phyloP scores from a whole-genome alignment of 2,329 filamentous ascomycete genomes.

The Botrytis aclada region DNA sequence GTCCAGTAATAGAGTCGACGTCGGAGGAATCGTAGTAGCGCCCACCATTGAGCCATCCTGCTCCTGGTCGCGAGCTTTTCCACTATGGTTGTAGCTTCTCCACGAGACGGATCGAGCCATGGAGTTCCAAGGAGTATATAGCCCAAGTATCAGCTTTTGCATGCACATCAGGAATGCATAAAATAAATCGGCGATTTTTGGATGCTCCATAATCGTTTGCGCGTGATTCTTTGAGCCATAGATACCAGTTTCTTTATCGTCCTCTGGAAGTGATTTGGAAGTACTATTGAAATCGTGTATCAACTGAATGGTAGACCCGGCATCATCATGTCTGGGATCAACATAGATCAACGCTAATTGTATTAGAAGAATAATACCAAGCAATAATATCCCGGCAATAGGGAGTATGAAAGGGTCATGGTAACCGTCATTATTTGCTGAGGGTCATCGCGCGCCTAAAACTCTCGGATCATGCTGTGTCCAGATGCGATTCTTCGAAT shows the following conservation, averaged over 20 bases:
- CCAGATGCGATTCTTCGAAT: not conserved
- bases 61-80: slow-evolving; percentile 4
- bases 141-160: slow-evolving; percentile 4
- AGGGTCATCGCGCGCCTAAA: not conserved
- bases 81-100: not conserved
- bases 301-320: not conserved
- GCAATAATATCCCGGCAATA: not conserved
- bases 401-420: not conserved
- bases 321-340: slow-evolving; percentile 24
- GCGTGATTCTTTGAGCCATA: slow-evolving; percentile 12
- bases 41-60: slow-evolving; percentile 6
- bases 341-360: slow-evolving; percentile 17
- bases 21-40: slow-evolving; percentile 2
- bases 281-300: slow-evolving; percentile 10
- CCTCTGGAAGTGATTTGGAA: not conserved
- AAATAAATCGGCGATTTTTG: slow-evolving; percentile 1
- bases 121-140: not conserved
- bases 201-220: slow-evolving; percentile 12
- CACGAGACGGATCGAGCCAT: not conserved
- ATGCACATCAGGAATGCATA: slow-evolving; percentile 7
- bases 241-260: not conserved
- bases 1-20: not conserved
- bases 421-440: not conserved
- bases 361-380: not conserved
- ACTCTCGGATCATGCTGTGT: not conserved